Base-by-base conservation (phyloP, 2,329 filamentous ascomycete species). In the Aspergillus hiratsukae region DNA sequence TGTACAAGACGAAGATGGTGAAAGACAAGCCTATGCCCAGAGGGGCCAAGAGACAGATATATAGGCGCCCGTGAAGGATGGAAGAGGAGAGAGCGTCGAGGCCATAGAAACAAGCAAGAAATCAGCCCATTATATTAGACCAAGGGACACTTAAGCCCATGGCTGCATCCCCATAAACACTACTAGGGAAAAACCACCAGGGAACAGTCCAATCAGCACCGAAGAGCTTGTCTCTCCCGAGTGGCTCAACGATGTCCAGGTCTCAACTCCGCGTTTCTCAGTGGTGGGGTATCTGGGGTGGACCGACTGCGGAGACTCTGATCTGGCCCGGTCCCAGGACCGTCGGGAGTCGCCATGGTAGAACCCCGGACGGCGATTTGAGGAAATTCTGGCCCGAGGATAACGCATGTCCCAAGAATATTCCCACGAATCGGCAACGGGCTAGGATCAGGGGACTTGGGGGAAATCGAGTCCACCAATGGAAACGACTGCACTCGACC, bases 401-500 rank as follows among this genome's bases (percentile, higher is more conserved):
- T 46, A 59, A 46, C 53, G 35, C 50, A 48, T 50, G 48, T n/a
- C 48, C 48, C 40, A 23, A 37, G 21, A 23, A 23, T 23, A 53
- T 61, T 69, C 67, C 69, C 69, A 70, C 69, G 63, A 71, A 71
- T 71, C 64, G 66, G 46, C 54, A 37, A 27, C 17, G 40, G 29
- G 25, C 11, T 41, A 45, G 25, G 21, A 27, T 46, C 23, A 23
- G 46, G 53, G 37, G 35, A 51, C 17, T 48, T 59, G 49, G 60
- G 62, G 60, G 54, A 62, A 61, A 60, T 58, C 41, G 52, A 64
- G 54, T 70, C 69, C 69, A 70, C 69, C 65, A 69, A 69, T 69
- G 48, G 61, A 60, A 49, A 49, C n/a, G 14, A 43, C 37, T 43
- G 52, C 4, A 41, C 41, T 40, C 45, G 29, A 41, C 35, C 9